Base-by-base conservation (phyloP, 805 yeast species). In the Wickerhamia fluorescens region DNA sequence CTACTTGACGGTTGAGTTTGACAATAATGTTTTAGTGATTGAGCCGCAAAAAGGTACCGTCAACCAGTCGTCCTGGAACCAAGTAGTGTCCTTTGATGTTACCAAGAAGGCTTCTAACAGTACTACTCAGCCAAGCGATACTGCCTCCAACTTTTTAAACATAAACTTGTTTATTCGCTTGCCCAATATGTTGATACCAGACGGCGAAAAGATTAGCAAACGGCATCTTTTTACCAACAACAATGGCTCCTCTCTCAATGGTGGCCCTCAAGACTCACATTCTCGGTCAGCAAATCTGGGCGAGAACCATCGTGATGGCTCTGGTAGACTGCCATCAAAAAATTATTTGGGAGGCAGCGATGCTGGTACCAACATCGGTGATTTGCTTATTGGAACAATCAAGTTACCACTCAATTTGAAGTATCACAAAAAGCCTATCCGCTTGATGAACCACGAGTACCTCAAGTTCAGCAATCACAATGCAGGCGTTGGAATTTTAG, bases 41-140 rank as follows among this genome's bases (percentile, higher is more conserved):
- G 94, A 87, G 42, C 92, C 97, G 2, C 74, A 78, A 16, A 74
- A 82, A 30, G 96, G 95, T 22, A 74, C 94, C 0, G 75, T 86
- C 36, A 71, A 73, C 24, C 64, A 69, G 33, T 89, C 96, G 1
- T 73, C 73, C 11, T 92, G 94, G 75, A 92, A 87, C 53, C 83
- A 83, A 43, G 86, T 86, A 7, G 82, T 94, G 10, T 76, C 88
- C 3, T 92, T 92, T 48, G 99, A 92, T 68, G 94, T 88, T 14
- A 56, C 67, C 23, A 57, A 58, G 28, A 57, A 54, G 44, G 44
- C 46, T 29, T 34, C 45, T 6, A 27, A 30, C 27, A 44, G 27
- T 9, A 14, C 14, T 9, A 22, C 23, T 11, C 37, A 33, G 24
- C 24, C 34, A 20, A 21, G 19, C 14, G 23, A 34, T 15, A 27